Base-by-base conservation (phyloP, 768 basidiomycete genomes). In the Chalciporus pseudorubinellus region DNA sequence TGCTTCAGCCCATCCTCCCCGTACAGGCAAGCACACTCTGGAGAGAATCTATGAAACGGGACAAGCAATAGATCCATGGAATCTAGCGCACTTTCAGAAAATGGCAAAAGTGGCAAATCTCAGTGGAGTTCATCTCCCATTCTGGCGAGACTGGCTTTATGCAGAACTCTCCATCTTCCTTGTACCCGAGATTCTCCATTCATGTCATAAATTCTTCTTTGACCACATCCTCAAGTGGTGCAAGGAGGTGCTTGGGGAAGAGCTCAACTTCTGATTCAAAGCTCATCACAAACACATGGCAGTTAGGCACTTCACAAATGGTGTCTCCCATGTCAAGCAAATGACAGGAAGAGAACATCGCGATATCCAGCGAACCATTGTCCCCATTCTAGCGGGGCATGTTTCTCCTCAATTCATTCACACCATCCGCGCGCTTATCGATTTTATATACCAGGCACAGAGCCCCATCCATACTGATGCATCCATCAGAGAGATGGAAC, bases 301-400 rank as follows among this genome's bases (percentile, higher is more conserved):
- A 71, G 72, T 12, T 44, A 53, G 65, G n/a, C 73, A 75, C 22
- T 78, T 76, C 46, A 51, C 59, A 9, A 62, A 69, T 19, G 72
- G 76, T 0, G 68, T 76, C 7, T 73, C 68, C 6, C 58, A 61
- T 8, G 36, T 77, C 24, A 74, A 75, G 24, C 75, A 77, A 49
- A 70, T 73, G 20, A 75, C 77, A 7, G 73, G 74, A 2, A 46
- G 64, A 2, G 72, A 75, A 22, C 72, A 76, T 44, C 52, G 65
- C 0, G 66, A 77, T 24, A 52, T 77, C 4, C 66, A 77, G 48
- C 48, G 61, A 5, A 68, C 67, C 20, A 55, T 76, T 4, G 50
- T 78, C n/a, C 26, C 49, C 9, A 10, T 39, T 1, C 50, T 59
- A 3, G 22, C 44, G 6, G 41, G 54, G 1, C 22, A 31, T 2